Evolutionary conservation across 2,329 filamentous ascomycete genomes (phyloP).

Genomic region (Clonostachys solani): DNA sequence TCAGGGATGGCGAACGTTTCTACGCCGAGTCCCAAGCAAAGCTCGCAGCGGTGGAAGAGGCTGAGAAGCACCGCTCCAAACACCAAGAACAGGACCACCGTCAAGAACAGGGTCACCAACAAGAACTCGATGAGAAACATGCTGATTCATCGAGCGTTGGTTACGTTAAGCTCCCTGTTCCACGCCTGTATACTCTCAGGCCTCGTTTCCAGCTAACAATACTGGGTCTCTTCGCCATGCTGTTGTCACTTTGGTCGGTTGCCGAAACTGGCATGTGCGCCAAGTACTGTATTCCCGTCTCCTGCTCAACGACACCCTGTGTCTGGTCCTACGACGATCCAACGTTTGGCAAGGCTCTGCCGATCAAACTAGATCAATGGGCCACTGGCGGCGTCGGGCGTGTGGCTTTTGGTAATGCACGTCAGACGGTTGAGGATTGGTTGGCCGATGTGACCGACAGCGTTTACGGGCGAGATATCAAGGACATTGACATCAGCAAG

Average conservation of each 20-base stretch:
- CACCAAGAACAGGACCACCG: not conserved
- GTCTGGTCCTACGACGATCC: slow-evolving; percentile 55
- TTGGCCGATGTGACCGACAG: slow-evolving; percentile 43
- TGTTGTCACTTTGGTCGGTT: slow-evolving; percentile 46
- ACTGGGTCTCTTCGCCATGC: slow-evolving; percentile 38
- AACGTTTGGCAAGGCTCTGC: slow-evolving; percentile 51
- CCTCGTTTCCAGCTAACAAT: slow-evolving; percentile 42
- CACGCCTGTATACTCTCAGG: slow-evolving; percentile 37
- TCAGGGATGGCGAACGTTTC: slow-evolving; percentile 14
- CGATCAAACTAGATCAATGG: slow-evolving; percentile 61
- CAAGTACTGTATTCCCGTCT: slow-evolving; percentile 48
- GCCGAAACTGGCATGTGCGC: slow-evolving; percentile 50
- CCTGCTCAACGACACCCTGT: slow-evolving; percentile 42
- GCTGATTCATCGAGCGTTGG: slow-evolving; percentile 5
- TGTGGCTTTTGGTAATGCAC: slow-evolving; percentile 21
- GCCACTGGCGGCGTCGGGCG: slow-evolving; percentile 46
- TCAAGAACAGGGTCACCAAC: not conserved
- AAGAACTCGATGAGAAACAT: not conserved
- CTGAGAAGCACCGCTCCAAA: slow-evolving; percentile 1
- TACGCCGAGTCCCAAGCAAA: slow-evolving; percentile 1
- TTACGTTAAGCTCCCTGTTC: slow-evolving; percentile 38
- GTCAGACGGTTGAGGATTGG: slow-evolving; percentile 40
- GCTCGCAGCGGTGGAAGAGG: slow-evolving; percentile 3
- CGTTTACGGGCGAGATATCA: slow-evolving; percentile 37
- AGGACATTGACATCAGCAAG: slow-evolving; percentile 32